phyloP scores from a whole-genome alignment of 192 early-diverging fungal species.

The Kickxella alabastrina region DNA sequence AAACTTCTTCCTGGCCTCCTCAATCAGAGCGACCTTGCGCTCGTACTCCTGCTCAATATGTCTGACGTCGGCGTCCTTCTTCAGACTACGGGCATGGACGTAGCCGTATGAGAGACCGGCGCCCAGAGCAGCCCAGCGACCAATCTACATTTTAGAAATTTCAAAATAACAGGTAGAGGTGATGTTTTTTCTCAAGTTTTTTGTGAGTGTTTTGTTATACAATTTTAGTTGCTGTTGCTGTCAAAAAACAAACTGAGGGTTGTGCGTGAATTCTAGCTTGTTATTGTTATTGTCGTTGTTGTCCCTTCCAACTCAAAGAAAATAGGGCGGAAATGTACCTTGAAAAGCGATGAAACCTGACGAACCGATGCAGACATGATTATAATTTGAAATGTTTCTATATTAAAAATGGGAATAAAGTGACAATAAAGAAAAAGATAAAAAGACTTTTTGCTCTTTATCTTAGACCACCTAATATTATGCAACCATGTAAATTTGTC shows the following conservation, averaged over 20 bases:
- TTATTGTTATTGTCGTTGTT: too few species aligned
- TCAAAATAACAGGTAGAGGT: too few species aligned
- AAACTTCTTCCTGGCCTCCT: constrained; percentile 50
- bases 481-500: too few species aligned
- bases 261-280: too few species aligned
- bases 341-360: constrained; percentile 53
- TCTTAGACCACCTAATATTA: background rate
- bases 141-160: constrained; percentile 31
- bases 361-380: constrained; percentile 34
- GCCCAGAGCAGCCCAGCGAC: constrained; percentile 43
- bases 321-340: constrained; percentile 20
- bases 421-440: background rate
- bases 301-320: too few species aligned
- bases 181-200: too few species aligned
- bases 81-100: constrained; percentile 34
- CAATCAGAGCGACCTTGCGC: constrained; percentile 48
- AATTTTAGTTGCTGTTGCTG: too few species aligned
- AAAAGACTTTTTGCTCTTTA: background rate
- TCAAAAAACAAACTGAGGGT: too few species aligned
- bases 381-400: background rate
- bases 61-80: constrained; percentile 26
- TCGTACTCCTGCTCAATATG: constrained; percentile 36
- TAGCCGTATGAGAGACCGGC: constrained; percentile 48
- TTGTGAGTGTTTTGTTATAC: too few species aligned
- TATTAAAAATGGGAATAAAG: background rate